phyloP scores from a whole-genome alignment of 2,329 filamentous ascomycete genomes.

The Phyllosticta capitalensis region DNA sequence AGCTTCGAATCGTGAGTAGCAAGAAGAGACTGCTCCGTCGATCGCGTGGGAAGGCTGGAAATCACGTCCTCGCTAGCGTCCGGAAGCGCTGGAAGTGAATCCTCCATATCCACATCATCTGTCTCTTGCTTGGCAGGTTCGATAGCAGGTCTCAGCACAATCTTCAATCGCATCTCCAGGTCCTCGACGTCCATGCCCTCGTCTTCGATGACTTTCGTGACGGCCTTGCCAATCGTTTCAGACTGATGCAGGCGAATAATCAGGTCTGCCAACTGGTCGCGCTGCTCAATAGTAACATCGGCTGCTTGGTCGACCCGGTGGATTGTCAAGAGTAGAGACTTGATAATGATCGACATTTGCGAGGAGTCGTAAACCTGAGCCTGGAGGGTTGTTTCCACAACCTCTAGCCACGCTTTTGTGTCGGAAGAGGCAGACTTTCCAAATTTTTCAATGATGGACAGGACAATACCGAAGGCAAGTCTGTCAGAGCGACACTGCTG shows the following conservation, averaged over 20 bases:
- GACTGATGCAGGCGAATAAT: slow-evolving; percentile 24
- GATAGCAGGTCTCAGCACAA: slow-evolving; percentile 46
- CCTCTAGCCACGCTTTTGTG: slow-evolving; percentile 11
- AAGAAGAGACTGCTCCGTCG: slow-evolving; percentile 23
- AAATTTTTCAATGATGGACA: slow-evolving; percentile 34
- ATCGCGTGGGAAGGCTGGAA: slow-evolving; percentile 17
- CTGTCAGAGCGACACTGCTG: slow-evolving; percentile 60
- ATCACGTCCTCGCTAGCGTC: slow-evolving; percentile 12
- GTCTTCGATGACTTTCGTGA: slow-evolving; percentile 57
- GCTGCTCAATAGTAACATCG: slow-evolving; percentile 39
- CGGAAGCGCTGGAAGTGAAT: slow-evolving; percentile 16
- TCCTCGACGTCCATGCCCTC: slow-evolving; percentile 63
- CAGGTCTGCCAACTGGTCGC: slow-evolving; percentile 23
- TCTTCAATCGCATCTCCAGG: slow-evolving; percentile 65
- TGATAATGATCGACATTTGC: slow-evolving; percentile 56
- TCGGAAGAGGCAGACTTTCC: slow-evolving; percentile 1
- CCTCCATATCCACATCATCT: slow-evolving; percentile 45
- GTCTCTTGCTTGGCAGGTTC: slow-evolving; percentile 14
- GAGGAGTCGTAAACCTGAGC: slow-evolving; percentile 52
- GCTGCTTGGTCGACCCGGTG: slow-evolving; percentile 48
- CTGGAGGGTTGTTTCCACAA: slow-evolving; percentile 53
- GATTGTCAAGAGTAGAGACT: slow-evolving; percentile 52
- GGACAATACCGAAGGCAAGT: slow-evolving; percentile 60
- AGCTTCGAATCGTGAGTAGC: slow-evolving; percentile 11
- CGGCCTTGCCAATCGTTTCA: slow-evolving; percentile 39